Percentiles rank a stretch among this genome's conserved stretches.
Evolutionary conservation across 2,329 filamentous ascomycete genomes (phyloP).

Genomic region (Anisogramma anomala): DNA sequence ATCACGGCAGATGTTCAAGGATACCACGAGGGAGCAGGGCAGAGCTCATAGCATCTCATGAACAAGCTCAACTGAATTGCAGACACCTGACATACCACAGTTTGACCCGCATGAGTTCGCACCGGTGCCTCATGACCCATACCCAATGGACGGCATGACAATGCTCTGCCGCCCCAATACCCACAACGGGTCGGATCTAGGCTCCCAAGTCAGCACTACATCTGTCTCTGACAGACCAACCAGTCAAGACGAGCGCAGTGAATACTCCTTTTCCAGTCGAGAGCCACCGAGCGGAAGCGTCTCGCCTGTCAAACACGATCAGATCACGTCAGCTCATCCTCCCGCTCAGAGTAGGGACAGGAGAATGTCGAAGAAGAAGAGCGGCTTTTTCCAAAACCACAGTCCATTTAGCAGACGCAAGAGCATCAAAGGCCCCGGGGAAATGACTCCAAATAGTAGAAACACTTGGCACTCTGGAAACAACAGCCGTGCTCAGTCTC

Average conservation of each 20-base stretch:
- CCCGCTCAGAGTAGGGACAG: conserved; percentile 48
- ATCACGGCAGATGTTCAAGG: conserved; percentile 14
- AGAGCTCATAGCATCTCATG: conserved; percentile 18
- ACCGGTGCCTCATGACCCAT: conserved; percentile 78
- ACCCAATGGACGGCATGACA: conserved; percentile 92
- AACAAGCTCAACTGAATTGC: conserved; percentile 10
- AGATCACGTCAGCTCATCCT: conserved; percentile 17
- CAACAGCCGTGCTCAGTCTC: conserved; percentile 22
- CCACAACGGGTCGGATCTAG: conserved; percentile 51
- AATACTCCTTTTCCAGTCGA: conserved; percentile 78
- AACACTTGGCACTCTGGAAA: conserved; percentile 46
- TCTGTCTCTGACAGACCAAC: conserved; percentile 57
- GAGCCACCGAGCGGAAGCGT: conserved; percentile 64
- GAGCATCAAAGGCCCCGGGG: conserved; percentile 78
- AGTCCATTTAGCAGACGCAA: conserved; percentile 78
- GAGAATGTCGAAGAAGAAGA: conserved; percentile 57
- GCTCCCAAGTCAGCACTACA: conserved; percentile 28
- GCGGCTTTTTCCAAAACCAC: conserved; percentile 85
- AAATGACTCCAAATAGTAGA: conserved; percentile 36
- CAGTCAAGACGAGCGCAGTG: conserved; percentile 80
- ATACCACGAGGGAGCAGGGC: conserved; percentile 13
- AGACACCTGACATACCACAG: conserved; percentile 20
- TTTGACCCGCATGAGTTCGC: conserved; percentile 50
- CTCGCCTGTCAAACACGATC: conserved; percentile 60
- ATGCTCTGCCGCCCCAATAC: conserved; percentile 75